These are phyloP conservation scores for Lepiota venenata DNA, from an alignment of 768 basidiomycete genomes.

Conservation along the genomic window DNA sequence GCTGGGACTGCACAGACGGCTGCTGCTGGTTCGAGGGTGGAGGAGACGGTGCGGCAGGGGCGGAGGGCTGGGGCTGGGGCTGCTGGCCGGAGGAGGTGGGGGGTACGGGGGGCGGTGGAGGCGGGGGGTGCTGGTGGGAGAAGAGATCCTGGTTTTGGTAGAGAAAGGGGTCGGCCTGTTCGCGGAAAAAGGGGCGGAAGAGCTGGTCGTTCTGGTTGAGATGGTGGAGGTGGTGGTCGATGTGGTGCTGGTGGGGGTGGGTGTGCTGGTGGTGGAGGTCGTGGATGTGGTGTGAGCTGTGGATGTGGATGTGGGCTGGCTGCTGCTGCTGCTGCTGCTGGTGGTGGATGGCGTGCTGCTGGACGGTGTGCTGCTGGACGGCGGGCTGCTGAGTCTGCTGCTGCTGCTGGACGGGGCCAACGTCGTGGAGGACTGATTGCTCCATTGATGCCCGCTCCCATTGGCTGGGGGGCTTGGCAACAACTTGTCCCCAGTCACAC, in stretches of 20 bases:
- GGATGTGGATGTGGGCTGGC: constrained; percentile 12
- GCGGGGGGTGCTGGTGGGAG: constrained; percentile 19
- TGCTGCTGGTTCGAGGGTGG: constrained; percentile 14
- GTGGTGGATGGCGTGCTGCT: too few relatives aligned
- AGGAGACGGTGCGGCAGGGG: constrained; percentile 8
- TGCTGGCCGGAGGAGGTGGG: constrained; percentile 13
- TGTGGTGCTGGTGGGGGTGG: constrained; percentile 3
- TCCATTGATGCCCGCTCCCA: constrained; percentile 7
- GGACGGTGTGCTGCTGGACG: constrained; percentile 20
- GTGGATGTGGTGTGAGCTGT: constrained; percentile 17
- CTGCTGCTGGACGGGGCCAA: constrained; percentile 21
- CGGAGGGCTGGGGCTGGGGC: too few relatives aligned
- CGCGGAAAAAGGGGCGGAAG: constrained; percentile 23
- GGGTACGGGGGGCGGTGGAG: constrained; percentile 15
- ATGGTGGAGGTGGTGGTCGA: constrained; percentile 1
- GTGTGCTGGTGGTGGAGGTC: constrained; percentile 19
- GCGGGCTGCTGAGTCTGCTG: constrained; percentile 24
- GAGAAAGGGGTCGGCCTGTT: constrained; percentile 17
- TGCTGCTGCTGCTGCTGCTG: too few relatives aligned
- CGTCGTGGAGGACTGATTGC: constrained; percentile 10
- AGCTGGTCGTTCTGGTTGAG: constrained; percentile 22
- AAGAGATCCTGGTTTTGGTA: constrained; percentile 21
- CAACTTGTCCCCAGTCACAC: constrained; percentile 9
- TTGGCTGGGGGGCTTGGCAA: neutral
- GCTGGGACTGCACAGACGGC: constrained; percentile 17